These are phyloP conservation scores for Annulohypoxylon truncatum DNA, from an alignment of 2,329 filamentous ascomycete genomes.

Conservation along the genomic window DNA sequence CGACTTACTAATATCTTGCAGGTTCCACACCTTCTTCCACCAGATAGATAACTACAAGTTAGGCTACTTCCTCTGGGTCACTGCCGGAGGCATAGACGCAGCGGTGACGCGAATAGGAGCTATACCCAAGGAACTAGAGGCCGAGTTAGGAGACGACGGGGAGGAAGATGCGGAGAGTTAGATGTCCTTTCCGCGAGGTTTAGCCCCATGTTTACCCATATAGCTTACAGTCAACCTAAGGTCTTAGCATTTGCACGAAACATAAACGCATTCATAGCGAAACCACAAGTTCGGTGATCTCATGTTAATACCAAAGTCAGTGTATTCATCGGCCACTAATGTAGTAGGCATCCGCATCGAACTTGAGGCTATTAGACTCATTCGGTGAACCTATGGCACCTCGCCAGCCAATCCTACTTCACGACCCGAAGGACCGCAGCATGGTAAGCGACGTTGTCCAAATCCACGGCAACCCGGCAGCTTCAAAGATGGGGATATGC, in stretches of 20 bases:
- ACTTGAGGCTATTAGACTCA: neutral
- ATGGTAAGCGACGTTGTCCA: neutral
- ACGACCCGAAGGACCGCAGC: neutral
- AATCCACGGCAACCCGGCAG: neutral
- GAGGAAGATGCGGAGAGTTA: constrained; percentile 60
- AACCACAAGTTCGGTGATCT: neutral
- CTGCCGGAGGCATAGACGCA: constrained; percentile 73
- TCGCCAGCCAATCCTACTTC: neutral
- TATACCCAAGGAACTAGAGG: constrained; percentile 55
- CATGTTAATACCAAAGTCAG: neutral
- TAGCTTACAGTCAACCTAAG: neutral
- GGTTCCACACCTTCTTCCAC: constrained; percentile 82
- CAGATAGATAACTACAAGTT: constrained; percentile 80
- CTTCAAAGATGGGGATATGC: neutral
- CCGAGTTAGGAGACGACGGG: constrained; percentile 62
- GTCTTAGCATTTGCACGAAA: neutral
- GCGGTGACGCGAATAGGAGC: constrained; percentile 62
- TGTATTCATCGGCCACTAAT: neutral
- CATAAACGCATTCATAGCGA: neutral
- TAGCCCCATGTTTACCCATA: neutral
- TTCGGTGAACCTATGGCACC: neutral
- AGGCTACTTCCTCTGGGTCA: constrained; percentile 80
- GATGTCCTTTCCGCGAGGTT: neutral
- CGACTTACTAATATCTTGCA: constrained; percentile 50
- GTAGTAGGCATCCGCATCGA: neutral